Conservation (phyloP, 345 rosid genomes). For the Acer negundo region DNA sequence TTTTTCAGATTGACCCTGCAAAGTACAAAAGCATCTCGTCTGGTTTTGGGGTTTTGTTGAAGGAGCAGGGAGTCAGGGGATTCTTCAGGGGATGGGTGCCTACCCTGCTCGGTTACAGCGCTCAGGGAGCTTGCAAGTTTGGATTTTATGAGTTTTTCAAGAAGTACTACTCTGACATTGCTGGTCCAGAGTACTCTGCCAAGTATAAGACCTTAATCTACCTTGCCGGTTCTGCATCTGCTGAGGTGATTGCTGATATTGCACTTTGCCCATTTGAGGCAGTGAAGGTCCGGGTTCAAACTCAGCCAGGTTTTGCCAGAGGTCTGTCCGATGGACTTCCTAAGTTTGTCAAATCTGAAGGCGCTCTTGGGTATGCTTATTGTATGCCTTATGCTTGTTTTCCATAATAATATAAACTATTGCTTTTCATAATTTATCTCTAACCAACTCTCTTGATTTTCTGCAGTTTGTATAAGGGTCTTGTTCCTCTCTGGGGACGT, state of each 20-base stretch:
- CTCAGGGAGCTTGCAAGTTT: slow-evolving; percentile 98
- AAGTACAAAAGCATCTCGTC: slow-evolving; percentile 95
- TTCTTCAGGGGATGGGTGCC: slow-evolving; percentile 99
- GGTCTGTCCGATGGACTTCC: slow-evolving; percentile 93
- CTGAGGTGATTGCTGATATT: slow-evolving; percentile 90
- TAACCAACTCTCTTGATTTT: slow-evolving; percentile 8
- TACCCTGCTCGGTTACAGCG: slow-evolving; percentile 94
- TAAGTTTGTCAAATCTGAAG: slow-evolving; percentile 90
- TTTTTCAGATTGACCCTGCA: slow-evolving; percentile 79
- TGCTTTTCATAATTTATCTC: neutral
- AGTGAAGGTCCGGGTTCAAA: slow-evolving; percentile 97
- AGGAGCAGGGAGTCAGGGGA: slow-evolving; percentile 91
- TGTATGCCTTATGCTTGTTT: neutral
- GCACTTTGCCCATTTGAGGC: slow-evolving; percentile 99
- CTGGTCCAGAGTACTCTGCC: slow-evolving; percentile 83
- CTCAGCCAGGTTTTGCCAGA: slow-evolving; percentile 99
- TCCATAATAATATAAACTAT: neutral
- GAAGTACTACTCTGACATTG: slow-evolving; percentile 89
- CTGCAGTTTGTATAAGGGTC: slow-evolving; percentile 90
- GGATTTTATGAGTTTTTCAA: slow-evolving; percentile 98
- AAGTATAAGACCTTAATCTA: slow-evolving; percentile 96
- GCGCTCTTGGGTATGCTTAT: slow-evolving; percentile 74
- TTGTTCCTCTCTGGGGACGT: slow-evolving; percentile 99
- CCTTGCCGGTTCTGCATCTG: slow-evolving; percentile 99
- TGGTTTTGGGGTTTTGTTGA: slow-evolving; percentile 84